Evolutionary conservation across 192 early-diverging fungal genomes (phyloP).

Genomic region (Entrophospora sp.): DNA sequence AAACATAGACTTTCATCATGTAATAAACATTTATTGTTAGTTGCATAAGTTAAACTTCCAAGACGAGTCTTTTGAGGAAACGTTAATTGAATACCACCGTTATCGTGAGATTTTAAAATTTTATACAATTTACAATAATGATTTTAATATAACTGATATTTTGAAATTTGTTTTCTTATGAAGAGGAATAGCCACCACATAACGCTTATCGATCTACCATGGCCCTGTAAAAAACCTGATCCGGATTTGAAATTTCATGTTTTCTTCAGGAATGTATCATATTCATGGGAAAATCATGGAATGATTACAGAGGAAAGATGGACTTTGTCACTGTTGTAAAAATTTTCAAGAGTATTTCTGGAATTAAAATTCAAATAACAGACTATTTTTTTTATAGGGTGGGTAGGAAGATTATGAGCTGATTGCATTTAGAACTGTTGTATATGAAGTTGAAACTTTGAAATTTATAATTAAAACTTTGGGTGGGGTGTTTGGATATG

Average conservation of each 20-base stretch:
- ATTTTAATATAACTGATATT: too few species aligned
- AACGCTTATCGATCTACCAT: slow-evolving; percentile 99
- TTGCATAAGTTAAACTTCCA: slow-evolving; percentile 78
- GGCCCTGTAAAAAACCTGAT: slow-evolving; percentile 99
- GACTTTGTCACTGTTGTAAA: slow-evolving; percentile 90
- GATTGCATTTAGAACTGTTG: slow-evolving; percentile 86
- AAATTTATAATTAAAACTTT: too few species aligned
- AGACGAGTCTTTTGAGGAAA: slow-evolving; percentile 92
- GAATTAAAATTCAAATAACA: slow-evolving; percentile 83
- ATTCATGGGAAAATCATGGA: slow-evolving; percentile 91
- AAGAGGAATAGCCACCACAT: slow-evolving; percentile 84
- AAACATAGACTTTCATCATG: too few species aligned
- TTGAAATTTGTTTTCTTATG: neutral
- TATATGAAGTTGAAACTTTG: too few species aligned
- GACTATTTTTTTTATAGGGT: too few species aligned
- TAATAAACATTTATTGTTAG: neutral
- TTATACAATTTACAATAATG: too few species aligned
- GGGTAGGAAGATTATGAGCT: slow-evolving; percentile 95
- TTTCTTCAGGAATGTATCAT: slow-evolving; percentile 96
- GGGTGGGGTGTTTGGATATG: slow-evolving; percentile 92
- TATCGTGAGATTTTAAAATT: too few species aligned
- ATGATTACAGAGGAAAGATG: too few species aligned
- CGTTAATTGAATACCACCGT: slow-evolving; percentile 64
- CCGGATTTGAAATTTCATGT: slow-evolving; percentile 96
- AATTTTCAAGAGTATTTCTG: slow-evolving; percentile 82